Evolutionary conservation across 179 eudicot genomes (phyloP).

Genomic region (Gypsophila paniculata): DNA sequence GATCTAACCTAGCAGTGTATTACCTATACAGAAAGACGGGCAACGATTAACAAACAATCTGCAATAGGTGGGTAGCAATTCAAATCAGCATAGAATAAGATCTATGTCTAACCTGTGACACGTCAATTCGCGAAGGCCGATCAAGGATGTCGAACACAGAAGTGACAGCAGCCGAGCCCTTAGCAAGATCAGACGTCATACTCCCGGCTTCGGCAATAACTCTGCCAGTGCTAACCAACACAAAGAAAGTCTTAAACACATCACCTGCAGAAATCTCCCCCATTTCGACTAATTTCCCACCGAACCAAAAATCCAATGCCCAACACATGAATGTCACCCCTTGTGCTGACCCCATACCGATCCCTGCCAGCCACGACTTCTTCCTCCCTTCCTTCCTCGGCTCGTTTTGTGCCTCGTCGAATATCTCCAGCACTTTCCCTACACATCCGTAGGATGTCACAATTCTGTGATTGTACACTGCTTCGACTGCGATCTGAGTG

Average conservation of each 20-base stretch:
- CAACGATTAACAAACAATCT: not conserved
- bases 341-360: slow-evolving; percentile 42
- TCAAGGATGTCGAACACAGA: slow-evolving; percentile 39
- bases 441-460: slow-evolving; percentile 37
- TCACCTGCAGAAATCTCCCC: slow-evolving; percentile 41
- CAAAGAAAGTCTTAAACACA: slow-evolving; percentile 45
- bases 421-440: slow-evolving; percentile 34
- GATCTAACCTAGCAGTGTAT: too few relatives aligned
- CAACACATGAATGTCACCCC: slow-evolving; percentile 46
- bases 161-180: slow-evolving; percentile 42
- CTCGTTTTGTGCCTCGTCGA: slow-evolving; percentile 41
- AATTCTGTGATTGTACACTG: slow-evolving; percentile 42
- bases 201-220: slow-evolving; percentile 51
- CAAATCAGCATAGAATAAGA: not conserved
- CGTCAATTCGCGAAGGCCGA: slow-evolving; percentile 24
- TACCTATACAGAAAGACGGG: too few relatives aligned
- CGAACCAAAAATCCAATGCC: slow-evolving; percentile 50
- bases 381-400: slow-evolving; percentile 34
- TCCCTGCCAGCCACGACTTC: slow-evolving; percentile 42
- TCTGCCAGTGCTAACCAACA: slow-evolving; percentile 44
- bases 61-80: slow-evolving; percentile 2
- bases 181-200: slow-evolving; percentile 49
- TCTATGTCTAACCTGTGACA: slow-evolving; percentile 23
- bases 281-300: slow-evolving; percentile 39
- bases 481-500: slow-evolving; percentile 45